Percentiles rank a stretch among this genome's conserved stretches.
phyloP scores from a whole-genome alignment of 495 filamentous ascomycete species.

The Saxophila tyrrhenica region DNA sequence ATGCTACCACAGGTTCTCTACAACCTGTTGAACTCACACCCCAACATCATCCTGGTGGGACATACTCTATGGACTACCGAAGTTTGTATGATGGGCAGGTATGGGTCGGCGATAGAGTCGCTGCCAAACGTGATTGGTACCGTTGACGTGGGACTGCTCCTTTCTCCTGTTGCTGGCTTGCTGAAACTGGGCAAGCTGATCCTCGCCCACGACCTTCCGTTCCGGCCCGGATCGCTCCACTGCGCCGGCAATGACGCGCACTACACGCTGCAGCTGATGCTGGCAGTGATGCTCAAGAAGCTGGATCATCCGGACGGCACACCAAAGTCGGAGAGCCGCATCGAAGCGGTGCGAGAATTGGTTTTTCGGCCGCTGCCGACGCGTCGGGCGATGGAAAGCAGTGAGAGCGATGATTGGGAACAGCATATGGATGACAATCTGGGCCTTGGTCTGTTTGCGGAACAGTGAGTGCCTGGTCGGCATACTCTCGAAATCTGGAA shows the following conservation, averaged over 20 bases:
- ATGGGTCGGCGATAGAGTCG: background rate
- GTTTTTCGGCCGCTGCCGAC: background rate
- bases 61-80: background rate
- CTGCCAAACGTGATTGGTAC: background rate
- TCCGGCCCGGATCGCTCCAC: background rate
- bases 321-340: background rate
- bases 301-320: background rate
- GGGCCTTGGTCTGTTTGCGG: background rate
- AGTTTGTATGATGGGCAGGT: background rate
- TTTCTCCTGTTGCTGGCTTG: too few relatives aligned
- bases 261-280: background rate
- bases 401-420: background rate
- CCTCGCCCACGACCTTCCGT: background rate
- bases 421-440: background rate
- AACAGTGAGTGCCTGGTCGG: too few relatives aligned
- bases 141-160: too few relatives aligned
- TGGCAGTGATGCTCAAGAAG: background rate
- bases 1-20: background rate
- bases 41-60: background rate
- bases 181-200: background rate
- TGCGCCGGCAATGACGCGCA: background rate
- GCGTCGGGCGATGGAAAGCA: background rate
- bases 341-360: background rate
- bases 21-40: background rate
- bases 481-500: too few relatives aligned